These are phyloP conservation scores for Berkeleyomyces basicola DNA, from an alignment of 2,329 filamentous ascomycete genomes.

Conservation along the genomic window DNA sequence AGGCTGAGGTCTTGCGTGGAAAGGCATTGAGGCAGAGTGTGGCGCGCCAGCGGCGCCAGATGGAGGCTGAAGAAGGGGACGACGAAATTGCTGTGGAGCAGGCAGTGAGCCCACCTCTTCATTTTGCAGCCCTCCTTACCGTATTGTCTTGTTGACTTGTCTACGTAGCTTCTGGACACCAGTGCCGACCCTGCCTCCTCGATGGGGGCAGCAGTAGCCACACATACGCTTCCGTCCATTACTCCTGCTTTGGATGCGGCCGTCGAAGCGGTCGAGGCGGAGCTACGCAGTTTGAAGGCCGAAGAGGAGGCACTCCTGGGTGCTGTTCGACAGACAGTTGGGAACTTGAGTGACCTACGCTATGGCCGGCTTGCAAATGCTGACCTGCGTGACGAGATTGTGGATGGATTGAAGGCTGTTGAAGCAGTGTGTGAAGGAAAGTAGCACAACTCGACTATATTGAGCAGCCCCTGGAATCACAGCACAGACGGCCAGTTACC, in stretches of 20 bases:
- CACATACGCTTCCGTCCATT: constrained; percentile 47
- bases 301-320: constrained; percentile 45
- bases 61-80: constrained; percentile 37
- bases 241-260: constrained; percentile 54
- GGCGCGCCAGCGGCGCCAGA: constrained; percentile 29
- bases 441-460: neutral
- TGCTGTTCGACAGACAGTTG: constrained; percentile 48
- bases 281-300: constrained; percentile 47
- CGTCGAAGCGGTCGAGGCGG: constrained; percentile 45
- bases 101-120: constrained; percentile 26
- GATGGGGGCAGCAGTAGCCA: constrained; percentile 24
- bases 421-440: constrained; percentile 10
- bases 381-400: constrained; percentile 46
- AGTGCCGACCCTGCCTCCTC: constrained; percentile 21
- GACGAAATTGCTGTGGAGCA: constrained; percentile 47
- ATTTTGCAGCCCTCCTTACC: neutral
- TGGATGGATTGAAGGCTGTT: constrained; percentile 47
- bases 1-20: constrained; percentile 33
- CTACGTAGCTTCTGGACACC: neutral
- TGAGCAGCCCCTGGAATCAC: neutral
- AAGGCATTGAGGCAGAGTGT: constrained; percentile 42
- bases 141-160: neutral
- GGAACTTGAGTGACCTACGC: constrained; percentile 62
- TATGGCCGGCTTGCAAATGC: constrained; percentile 59
- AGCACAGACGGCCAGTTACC: neutral